phyloP scores from a whole-genome alignment of 495 filamentous ascomycete genomes.

The Jackrogersella multiformis region DNA sequence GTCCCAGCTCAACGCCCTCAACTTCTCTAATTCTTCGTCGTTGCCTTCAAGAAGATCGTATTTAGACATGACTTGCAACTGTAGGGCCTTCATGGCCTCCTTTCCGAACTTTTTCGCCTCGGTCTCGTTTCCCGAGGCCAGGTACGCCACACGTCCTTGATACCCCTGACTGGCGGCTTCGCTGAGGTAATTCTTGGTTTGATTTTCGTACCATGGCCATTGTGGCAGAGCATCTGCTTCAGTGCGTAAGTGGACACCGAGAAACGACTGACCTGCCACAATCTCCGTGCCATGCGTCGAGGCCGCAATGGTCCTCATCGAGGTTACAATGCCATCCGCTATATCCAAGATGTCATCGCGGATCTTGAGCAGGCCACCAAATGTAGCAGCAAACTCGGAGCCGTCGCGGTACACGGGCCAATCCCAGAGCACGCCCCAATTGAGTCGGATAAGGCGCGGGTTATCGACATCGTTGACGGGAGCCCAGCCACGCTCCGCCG shows the following conservation, averaged over 20 bases:
- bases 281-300: slow-evolving; percentile 1
- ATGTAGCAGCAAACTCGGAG: slow-evolving; percentile 52
- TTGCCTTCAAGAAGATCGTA: slow-evolving; percentile 44
- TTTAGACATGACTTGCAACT: slow-evolving; percentile 48
- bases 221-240: slow-evolving; percentile 52
- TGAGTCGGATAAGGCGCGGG: slow-evolving; percentile 51
- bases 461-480: slow-evolving; percentile 26
- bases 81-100: slow-evolving; percentile 28
- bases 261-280: slow-evolving; percentile 30
- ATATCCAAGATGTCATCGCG: slow-evolving; percentile 51
- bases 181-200: slow-evolving; percentile 49
- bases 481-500: slow-evolving; percentile 38
- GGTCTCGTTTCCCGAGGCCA: slow-evolving; percentile 53
- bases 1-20: slow-evolving; percentile 55
- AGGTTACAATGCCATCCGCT: slow-evolving; percentile 39
- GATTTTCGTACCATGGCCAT: slow-evolving; percentile 56
- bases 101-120: slow-evolving; percentile 47
- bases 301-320: slow-evolving; percentile 44
- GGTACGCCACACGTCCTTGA: slow-evolving; percentile 47
- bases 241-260: slow-evolving; percentile 53
- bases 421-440: slow-evolving; percentile 59
- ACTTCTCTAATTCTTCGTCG: slow-evolving; percentile 30
- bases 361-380: slow-evolving; percentile 53
- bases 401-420: slow-evolving; percentile 55
- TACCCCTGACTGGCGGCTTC: slow-evolving; percentile 42